Conservation (phyloP, 2,329 filamentous ascomycete species). For the Bipolaris gigantea region DNA sequence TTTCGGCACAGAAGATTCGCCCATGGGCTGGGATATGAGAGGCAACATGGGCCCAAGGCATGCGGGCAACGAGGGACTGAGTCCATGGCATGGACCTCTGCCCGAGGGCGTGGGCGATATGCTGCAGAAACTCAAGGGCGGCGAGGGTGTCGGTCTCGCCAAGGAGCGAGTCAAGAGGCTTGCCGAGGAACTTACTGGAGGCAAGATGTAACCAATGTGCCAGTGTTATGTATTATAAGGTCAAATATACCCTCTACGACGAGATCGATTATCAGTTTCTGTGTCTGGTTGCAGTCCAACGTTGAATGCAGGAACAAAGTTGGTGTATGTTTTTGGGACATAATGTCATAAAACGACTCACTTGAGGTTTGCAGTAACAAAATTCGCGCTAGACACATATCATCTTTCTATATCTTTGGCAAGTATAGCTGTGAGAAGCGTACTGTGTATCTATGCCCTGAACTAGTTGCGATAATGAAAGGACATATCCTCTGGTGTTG, state of each 20-base stretch:
- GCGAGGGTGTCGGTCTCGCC: slow-evolving; percentile 49
- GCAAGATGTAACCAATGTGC: slow-evolving; percentile 52
- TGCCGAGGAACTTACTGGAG: slow-evolving; percentile 68
- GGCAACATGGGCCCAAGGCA: slow-evolving; percentile 24
- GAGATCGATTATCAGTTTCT: no score
- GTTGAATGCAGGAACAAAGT: no score
- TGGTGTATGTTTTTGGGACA: no score
- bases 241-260: neutral
- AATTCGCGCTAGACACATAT: no score
- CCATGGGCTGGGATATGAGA: slow-evolving; percentile 44
- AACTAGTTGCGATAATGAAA: no score
- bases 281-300: no score
- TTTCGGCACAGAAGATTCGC: slow-evolving; percentile 66
- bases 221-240: neutral
- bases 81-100: slow-evolving; percentile 36
- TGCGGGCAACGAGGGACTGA: slow-evolving; percentile 31
- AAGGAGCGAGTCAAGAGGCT: slow-evolving; percentile 64
- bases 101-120: slow-evolving; percentile 40
- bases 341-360: no score
- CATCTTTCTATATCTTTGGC: no score
- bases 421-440: no score
- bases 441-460: no score
- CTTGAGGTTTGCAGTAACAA: no score
- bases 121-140: slow-evolving; percentile 40
- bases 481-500: no score